Conservation (phyloP, 768 basidiomycete genomes). For the Pleurotus cornucopiae region DNA sequence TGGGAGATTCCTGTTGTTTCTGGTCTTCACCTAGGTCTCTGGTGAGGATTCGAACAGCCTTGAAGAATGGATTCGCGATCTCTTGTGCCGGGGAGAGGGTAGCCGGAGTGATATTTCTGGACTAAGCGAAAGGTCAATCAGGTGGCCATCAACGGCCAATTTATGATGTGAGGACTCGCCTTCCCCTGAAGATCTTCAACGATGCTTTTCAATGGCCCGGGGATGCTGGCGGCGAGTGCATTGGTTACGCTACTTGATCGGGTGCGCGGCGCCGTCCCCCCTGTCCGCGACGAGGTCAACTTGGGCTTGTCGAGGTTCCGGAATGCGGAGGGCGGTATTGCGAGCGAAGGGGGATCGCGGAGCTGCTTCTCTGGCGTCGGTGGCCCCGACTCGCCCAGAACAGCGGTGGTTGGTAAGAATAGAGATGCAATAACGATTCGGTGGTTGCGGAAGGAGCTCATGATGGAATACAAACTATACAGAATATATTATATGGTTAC, state of each 20-base stretch:
- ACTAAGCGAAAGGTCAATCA: constrained; percentile 18
- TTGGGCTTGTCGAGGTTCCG: constrained; percentile 6
- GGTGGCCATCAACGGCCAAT: neutral
- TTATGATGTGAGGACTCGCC: constrained; percentile 25
- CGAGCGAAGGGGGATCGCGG: constrained; percentile 16
- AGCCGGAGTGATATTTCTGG: constrained; percentile 31
- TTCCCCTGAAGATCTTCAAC: constrained; percentile 76
- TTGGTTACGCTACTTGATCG: constrained; percentile 4
- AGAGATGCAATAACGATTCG: constrained; percentile 80
- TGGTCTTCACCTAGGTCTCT: no score
- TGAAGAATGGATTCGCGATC: constrained; percentile 53
- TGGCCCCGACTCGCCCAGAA: constrained; percentile 53
- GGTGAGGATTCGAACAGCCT: constrained; percentile 13
- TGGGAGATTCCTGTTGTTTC: no score
- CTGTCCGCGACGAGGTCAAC: neutral
- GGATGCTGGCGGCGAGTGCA: constrained; percentile 16
- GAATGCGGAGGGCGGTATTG: constrained; percentile 12
- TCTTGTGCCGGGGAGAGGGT: constrained; percentile 39
- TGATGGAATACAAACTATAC: constrained; percentile 23
- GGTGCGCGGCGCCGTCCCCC: constrained; percentile 7
- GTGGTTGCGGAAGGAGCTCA: constrained; percentile 72
- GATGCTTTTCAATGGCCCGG: constrained; percentile 58
- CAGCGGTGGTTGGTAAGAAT: constrained; percentile 74
- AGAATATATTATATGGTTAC: constrained; percentile 6
- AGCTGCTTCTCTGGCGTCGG: constrained; percentile 39